These are phyloP conservation scores for Talinum fruticosum DNA, from an alignment of 148 eudicot species.

Conservation along the genomic window DNA sequence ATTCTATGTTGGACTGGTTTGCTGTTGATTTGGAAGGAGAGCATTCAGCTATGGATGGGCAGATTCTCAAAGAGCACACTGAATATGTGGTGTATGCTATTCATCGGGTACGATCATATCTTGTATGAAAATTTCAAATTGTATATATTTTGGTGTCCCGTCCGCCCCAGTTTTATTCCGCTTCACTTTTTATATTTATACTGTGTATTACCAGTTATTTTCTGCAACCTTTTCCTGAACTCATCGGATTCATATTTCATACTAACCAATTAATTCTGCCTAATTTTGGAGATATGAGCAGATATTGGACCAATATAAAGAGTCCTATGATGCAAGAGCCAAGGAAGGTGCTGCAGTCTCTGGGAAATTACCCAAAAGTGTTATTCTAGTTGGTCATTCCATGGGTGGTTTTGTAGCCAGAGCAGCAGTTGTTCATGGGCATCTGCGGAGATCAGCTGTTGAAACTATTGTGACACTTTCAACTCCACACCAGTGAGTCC, in stretches of 20 bases:
- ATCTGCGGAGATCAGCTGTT: constrained; percentile 73
- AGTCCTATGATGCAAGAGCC: constrained; percentile 64
- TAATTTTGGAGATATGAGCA: constrained; percentile 27
- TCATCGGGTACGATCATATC: constrained; percentile 72
- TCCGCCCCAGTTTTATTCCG: background rate
- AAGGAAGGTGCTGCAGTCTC: constrained; percentile 67
- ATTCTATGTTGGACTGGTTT: constrained; percentile 80
- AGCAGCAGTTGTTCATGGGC: constrained; percentile 80
- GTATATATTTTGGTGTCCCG: background rate
- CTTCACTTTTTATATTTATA: constrained; percentile 4
- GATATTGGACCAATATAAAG: constrained; percentile 89
- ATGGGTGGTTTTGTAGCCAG: constrained; percentile 99
- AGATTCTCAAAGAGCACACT: constrained; percentile 82
- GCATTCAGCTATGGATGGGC: constrained; percentile 99
- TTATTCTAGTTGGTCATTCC: constrained; percentile 94
- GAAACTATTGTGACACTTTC: constrained; percentile 90
- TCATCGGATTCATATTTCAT: background rate
- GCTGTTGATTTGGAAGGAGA: constrained; percentile 98
- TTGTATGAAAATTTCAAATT: background rate
- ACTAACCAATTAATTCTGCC: background rate
- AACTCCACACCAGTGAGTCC: constrained; percentile 88
- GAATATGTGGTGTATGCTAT: constrained; percentile 95
- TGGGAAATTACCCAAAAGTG: constrained; percentile 62
- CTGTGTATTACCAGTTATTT: background rate
- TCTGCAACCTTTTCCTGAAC: background rate